Base-by-base conservation (phyloP, 2,329 filamentous ascomycete species). In the Sporothrix brasiliensis region DNA sequence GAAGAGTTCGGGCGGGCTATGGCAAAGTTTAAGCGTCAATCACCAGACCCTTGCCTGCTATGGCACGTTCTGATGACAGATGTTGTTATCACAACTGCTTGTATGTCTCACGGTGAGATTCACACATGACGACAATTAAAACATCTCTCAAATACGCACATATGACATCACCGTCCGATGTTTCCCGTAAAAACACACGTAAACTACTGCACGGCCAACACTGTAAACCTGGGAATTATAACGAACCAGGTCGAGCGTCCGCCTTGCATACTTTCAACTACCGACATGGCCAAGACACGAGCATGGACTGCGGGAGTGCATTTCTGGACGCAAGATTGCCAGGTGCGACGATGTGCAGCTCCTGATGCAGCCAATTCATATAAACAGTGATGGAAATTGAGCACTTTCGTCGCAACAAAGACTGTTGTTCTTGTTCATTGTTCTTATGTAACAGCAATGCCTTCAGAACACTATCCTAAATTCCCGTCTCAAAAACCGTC, bases 211-310 rank as follows among this genome's bases (percentile, higher is more conserved):
- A 34, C 34, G 34, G 34, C 44, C 56, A 44, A 13, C n/a, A 9
- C 11, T 11, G 11, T 19, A 61, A 44, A 61, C 21, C 56, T n/a
- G 21, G 10, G 56, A 44, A 24, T 24, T 13, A 27, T 19, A 34
- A 41, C 30, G 56, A 34, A 60, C 34, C 56, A 61, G 34, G n/a
- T n/a, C 56, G n/a, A 61, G 56, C 34, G 30, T 13, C 16, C n/a
- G 21, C 19, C 34, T 44, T 39, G 19, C 56, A 24, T 14, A 13
- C 14, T 3, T 50, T 27, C 9, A 39, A 66, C 41, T 50, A 49
- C 63, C 63, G 27, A 47, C 63, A 52, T 52, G 24, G 47, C 47
- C 63, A 66, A 66, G 63, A 16, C 24, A 21, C 24, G 61, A n/a
- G 44, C 44, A 13, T 30, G n/a, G 39, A 49, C n/a, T 47, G 44